These are phyloP conservation scores for Balakata baccata DNA, from an alignment of 345 rosid genomes.

Conservation along the genomic window DNA sequence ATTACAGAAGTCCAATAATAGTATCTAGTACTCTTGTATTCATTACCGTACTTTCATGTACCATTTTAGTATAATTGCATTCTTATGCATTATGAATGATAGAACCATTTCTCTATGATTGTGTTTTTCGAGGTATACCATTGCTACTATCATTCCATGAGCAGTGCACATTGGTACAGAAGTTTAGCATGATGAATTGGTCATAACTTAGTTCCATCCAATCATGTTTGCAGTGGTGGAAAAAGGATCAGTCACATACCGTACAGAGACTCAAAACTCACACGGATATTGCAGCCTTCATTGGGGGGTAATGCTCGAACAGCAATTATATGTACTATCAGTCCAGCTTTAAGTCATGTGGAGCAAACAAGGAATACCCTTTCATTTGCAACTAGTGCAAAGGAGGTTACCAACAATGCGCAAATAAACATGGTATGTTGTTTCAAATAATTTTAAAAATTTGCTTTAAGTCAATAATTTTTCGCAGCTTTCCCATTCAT, in stretches of 20 bases:
- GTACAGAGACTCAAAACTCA: constrained; percentile 94
- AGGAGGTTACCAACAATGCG: constrained; percentile 89
- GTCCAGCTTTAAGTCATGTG: constrained; percentile 90
- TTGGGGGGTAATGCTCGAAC: constrained; percentile 99
- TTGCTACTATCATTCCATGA: background rate
- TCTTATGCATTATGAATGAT: background rate
- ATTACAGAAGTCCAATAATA: background rate
- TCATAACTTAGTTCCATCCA: background rate
- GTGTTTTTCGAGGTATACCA: background rate
- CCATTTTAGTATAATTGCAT: background rate
- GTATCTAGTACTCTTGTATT: background rate
- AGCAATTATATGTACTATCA: constrained; percentile 88
- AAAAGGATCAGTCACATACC: constrained; percentile 68
- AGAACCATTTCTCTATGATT: background rate
- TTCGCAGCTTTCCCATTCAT: background rate
- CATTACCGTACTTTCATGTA: background rate
- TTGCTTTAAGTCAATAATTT: background rate
- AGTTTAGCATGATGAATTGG: background rate
- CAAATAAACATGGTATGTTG: constrained; percentile 81
- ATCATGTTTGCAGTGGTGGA: constrained; percentile 63
- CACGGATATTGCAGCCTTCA: constrained; percentile 88
- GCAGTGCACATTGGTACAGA: background rate
- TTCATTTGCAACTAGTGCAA: constrained; percentile 84
- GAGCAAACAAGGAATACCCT: constrained; percentile 91
- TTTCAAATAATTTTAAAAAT: background rate